A percentile compares a stretch with the other conserved stretches of the same genome.
Conservation (phyloP, 75 land plant genomes). For the Selaginella tamariscina region DNA sequence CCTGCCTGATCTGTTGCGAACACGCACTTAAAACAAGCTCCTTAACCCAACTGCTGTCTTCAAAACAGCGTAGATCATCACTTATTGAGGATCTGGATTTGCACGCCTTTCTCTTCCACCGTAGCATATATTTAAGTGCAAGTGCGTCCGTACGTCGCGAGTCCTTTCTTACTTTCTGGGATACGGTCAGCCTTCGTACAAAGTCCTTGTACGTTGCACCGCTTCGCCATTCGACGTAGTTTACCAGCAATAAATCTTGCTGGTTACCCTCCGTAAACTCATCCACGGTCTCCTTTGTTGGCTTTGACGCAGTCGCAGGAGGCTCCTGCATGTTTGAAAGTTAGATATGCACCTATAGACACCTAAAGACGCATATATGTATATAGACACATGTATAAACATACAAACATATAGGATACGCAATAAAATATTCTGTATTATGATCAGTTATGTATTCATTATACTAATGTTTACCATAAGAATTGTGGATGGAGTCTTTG, state of each 20-base stretch:
- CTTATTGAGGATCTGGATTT: conserved; percentile 38
- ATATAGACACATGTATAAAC: no score
- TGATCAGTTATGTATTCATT: no score
- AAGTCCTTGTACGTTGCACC: conserved; percentile 96
- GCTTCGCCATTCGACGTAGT: conserved; percentile 86
- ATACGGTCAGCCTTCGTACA: conserved; percentile 47
- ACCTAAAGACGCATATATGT: no score
- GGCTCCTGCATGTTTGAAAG: no score
- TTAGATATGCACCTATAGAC: no score
- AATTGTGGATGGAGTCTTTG: neutral
- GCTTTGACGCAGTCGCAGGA: neutral
- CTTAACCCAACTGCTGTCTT: conserved; percentile 90
- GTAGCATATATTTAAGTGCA: conserved; percentile 73
- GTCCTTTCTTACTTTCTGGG: conserved; percentile 42
- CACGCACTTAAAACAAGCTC: conserved; percentile 91
- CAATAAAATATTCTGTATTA: no score
- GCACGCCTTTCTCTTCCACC: conserved; percentile 70
- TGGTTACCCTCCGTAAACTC: neutral
- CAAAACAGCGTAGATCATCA: conserved; percentile 59
- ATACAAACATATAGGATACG: no score
- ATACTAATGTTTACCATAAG: no score
- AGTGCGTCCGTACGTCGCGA: conserved; percentile 61
- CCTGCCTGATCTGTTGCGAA: conserved; percentile 88
- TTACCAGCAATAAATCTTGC: conserved; percentile 72
- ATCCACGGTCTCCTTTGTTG: neutral